Evolutionary conservation across 1,284 basidiomycete species (phyloP), one percentile per base, ranked within the genome.

Genomic region (Neolentinus lepideus): DNA sequence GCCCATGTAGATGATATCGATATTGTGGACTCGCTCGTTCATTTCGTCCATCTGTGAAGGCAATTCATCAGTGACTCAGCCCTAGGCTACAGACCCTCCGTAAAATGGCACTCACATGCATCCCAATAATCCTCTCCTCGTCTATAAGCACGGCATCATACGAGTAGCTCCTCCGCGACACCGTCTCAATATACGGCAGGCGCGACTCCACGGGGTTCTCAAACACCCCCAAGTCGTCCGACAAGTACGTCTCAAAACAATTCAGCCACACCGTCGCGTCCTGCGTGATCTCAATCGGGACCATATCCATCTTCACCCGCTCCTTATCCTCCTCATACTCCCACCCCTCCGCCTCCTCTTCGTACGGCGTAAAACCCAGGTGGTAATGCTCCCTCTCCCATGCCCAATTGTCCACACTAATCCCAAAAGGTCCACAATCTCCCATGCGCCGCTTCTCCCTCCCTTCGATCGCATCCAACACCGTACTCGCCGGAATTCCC

Each of bases 71-170:
- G 22, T 25, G 12, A 50, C 4, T 9, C 8, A 16, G 11, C n/a
- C 12, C 10, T 25, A 14, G 12, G 3, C 47, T 29, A 26, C 47
- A 25, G 9, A 26, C 6, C 12, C 6, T 26, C 4, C 47, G 12
- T 22, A 24, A 29, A 50, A 46, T 21, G 10, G 4, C 6, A 50
- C 73, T 50, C 52, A 76, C 76, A 60, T 65, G 61, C 22, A 77
- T 58, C 8, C 77, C 77, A 31, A 81, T 60, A 22, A 80, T 65
- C 57, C 76, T 69, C 56, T 77, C 75, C 58, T 80, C 76, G 52
- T 80, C 78, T 57, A 79, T 67, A 57, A 80, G 54, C 25, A 77
- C 69, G 6, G 75, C 76, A 47, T 73, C 67, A 56, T 71, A 77
- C 0, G 54, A 52, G 47, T 69, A 71, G 19, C 25, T 50, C 14